Base-by-base conservation (phyloP, 106 monocot genomes). In the Platanthera zijinensis region DNA sequence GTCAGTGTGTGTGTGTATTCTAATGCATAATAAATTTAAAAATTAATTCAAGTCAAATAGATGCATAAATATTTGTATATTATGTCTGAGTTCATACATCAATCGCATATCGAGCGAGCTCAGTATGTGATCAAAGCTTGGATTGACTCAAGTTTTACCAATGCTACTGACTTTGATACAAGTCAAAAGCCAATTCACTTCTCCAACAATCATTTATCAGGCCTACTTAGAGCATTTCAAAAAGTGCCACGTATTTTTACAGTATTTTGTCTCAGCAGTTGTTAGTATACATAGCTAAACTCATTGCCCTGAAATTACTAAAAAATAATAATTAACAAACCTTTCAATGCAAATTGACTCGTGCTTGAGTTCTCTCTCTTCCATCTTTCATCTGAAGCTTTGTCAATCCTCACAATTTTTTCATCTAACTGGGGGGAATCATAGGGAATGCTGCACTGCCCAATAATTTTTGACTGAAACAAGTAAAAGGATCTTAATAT, bases 351-450 rank as follows among this genome's bases (percentile, higher is more conserved):
- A 45, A 49, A 62, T 19, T 81, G 68, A 18, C 19, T 84, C 49
- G 71, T 46, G 57, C 48, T 57, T 30, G 84, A 50, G 61, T 39
- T 52, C 28, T 85, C 80, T 63, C 63, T 87, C 63, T 80, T 90
- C 84, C 90, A 90, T 79, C 48, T 78, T 52, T 76, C 78, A 90
- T 87, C 90, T 3, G 87, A 83, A 69, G 85, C 87, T 72, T 90
- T 85, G 78, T 90, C 90, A 72, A 90, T 83, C 19, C 83, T 83
- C 9, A 87, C 83, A 74, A 87, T 64, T 77, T 78, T 62, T 68
- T 86, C 80, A 62, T 86, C 87, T 78, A 48, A 71, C 19, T 71
- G 64, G 13, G 75, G 45, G 17, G 78, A 52, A 14, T 80, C 76
- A 68, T 72, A 57, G 71, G 79, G 68, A 67, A 78, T 74, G 45